Conservation (phyloP, 805 yeast species). For the Ogataea paradorogensis region DNA sequence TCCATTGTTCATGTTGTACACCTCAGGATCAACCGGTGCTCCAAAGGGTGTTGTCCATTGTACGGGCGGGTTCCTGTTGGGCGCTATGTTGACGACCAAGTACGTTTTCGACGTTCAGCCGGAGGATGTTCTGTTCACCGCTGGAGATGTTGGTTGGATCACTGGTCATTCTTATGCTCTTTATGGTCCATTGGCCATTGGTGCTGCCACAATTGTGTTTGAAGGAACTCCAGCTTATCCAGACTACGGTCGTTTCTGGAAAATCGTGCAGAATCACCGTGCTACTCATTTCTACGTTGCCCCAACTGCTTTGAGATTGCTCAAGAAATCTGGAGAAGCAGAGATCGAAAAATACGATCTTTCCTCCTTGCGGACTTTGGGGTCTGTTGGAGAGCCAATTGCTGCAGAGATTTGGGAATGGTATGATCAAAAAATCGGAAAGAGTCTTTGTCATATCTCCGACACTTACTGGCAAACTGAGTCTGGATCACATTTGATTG, state of each 20-base stretch:
- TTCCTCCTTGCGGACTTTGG: conserved; percentile 84
- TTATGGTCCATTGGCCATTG: conserved; percentile 87
- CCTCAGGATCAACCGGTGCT: conserved; percentile 97
- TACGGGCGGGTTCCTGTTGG: conserved; percentile 91
- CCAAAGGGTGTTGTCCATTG: conserved; percentile 98
- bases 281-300: conserved; percentile 98
- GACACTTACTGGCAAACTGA: conserved; percentile 99
- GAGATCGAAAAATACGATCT: conserved; percentile 79
- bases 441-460: conserved; percentile 81
- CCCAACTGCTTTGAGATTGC: conserved; percentile 93
- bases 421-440: conserved; percentile 92
- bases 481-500: conserved; percentile 91
- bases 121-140: conserved; percentile 87
- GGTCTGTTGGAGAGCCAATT: conserved; percentile 98
- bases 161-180: conserved; percentile 97
- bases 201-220: conserved; percentile 89
- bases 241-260: conserved; percentile 93
- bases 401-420: conserved; percentile 98
- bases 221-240: conserved; percentile 99
- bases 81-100: conserved; percentile 87
- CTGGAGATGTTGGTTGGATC: conserved; percentile 99
- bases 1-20: conserved; percentile 91
- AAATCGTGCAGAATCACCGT: conserved; percentile 85
- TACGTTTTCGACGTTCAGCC: conserved; percentile 91
- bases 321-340: conserved; percentile 78